Evolutionary conservation across 805 yeast species (phyloP), one percentile per base, ranked within the genome.

Genomic region (Sugiyamaella lignohabitans): DNA sequence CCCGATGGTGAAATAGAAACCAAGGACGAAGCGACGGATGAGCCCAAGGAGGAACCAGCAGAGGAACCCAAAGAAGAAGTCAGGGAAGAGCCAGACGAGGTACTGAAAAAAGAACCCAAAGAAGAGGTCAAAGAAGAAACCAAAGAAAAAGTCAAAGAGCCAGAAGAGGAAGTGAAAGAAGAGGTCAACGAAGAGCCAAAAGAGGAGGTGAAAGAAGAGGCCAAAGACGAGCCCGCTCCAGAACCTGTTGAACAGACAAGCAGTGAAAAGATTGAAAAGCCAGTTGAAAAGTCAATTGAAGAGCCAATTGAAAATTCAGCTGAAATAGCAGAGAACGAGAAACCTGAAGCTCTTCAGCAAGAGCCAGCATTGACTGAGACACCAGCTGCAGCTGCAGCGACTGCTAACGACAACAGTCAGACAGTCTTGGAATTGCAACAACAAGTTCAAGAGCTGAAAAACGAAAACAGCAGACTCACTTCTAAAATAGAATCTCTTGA

Each of bases 161-260:
- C 40, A 4, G 47, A 47, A 20, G 50, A 49, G 3, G 52, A 50
- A 4, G 30, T 51, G 6, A 40, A 51, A 10, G 53, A 47, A 27
- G 38, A 24, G 10, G 38, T 10, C 27, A 29, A 41, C 24, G 37
- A 41, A 3, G 38, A 41, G 18, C 16, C 36, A n/a, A 21, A 6
- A 3, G 23, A 17, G 14, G 37, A 41, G 18, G 8, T 30, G 18
- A 14, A 3, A 17, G 44, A 41, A 14, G 38, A 4, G 16, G 19
- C 10, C 23, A 40, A 24, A 39, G 30, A 8, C 32, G 32, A 27
- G 14, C 14, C 32, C 32, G 14, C 8, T 8, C 8, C 14, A 8
- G 32, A 27, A 27, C 8, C 11, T 27, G 32, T 14, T 27, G 32
- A 8, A 8, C 14, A 8, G 8, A 8, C 32, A 27, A 27, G 8